Evolutionary conservation across 768 basidiomycete species (phyloP).

Genomic region (Lactarius hengduanensis): DNA sequence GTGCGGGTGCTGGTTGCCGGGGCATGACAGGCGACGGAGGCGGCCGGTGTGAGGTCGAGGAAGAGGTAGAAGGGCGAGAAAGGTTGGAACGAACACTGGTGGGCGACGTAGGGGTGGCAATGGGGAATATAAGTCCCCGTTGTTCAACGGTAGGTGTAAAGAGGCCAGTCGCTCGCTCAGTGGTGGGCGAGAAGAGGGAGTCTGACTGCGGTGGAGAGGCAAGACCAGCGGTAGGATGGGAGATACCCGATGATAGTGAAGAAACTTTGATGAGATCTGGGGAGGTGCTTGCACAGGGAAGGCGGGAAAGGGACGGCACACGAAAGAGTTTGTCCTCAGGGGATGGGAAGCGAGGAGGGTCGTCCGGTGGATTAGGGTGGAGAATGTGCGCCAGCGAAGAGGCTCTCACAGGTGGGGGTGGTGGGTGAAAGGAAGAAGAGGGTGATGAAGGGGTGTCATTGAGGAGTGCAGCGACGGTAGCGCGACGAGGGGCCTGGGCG

Average conservation of each 20-base stretch:
- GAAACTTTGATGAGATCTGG: constrained; percentile 12
- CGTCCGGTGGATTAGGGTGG: constrained; percentile 29
- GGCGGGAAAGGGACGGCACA: constrained; percentile 24
- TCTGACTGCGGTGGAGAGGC: constrained; percentile 22
- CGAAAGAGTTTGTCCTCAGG: constrained; percentile 29
- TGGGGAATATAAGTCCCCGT: constrained; percentile 9
- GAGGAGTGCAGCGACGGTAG: constrained; percentile 76
- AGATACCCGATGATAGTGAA: constrained; percentile 13
- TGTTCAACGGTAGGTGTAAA: constrained; percentile 27
- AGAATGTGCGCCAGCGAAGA: constrained; percentile 31
- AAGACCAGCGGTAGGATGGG: constrained; percentile 8
- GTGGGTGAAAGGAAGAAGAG: constrained; percentile 27
- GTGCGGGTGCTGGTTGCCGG: constrained; percentile 19
- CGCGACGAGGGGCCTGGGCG: constrained; percentile 48
- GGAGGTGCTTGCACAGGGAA: constrained; percentile 4
- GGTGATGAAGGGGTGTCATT: constrained; percentile 51
- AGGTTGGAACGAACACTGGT: constrained; percentile 21
- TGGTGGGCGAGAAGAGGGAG: constrained; percentile 24
- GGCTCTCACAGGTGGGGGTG: constrained; percentile 23
- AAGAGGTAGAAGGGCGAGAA: constrained; percentile 29
- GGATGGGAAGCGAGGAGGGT: constrained; percentile 26
- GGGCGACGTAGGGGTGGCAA: constrained; percentile 19
- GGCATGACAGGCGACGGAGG: constrained; percentile 28
- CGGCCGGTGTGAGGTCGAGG: constrained; percentile 24
- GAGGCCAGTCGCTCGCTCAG: constrained; percentile 12